Evolutionary conservation across 1,284 basidiomycete genomes (phyloP), one percentile per base, ranked within the genome.

Genomic region (Butyriboletus appendiculatus): DNA sequence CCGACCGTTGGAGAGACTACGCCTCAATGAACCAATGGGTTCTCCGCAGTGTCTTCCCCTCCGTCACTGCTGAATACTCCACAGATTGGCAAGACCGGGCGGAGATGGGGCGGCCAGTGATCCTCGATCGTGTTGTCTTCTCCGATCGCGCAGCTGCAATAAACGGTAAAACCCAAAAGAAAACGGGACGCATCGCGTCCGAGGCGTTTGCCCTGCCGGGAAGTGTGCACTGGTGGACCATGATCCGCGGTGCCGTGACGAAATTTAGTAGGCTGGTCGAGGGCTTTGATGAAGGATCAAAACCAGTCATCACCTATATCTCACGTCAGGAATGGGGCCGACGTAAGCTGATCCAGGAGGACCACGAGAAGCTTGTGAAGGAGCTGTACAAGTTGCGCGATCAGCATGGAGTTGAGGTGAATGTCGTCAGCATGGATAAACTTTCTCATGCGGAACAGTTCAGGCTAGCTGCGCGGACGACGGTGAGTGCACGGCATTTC

Each of bases 241-340:
- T 88, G 0, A 76, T 94, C 46, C 77, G 92, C 37, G 82, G 84
- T 61, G 87, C 85, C 53, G 81, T 94, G 32, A 76, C 92, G 48
- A 78, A 82, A 58, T 87, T 90, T 61, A 81, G 88, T 8, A 88
- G 88, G 0, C 67, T 85, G 28, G 77, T 78, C 24, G 66, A 65
- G 0, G 64, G 63, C 15, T 59, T 72, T 2, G 77, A 75, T 1
- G 60, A 61, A 22, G 76, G 70, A 62, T 55, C 50, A 20, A 76
- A 67, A 46, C 83, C 80, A 1, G 93, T 94, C 32, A 92, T 95
- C 71, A 94, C 92, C 12, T 94, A 95, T 65, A 82, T 96, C 58
- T 91, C 88, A 14, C 79, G 93, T 14, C 93, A 96, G 66, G 84
- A 80, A 11, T 94, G 92, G 92, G 88, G 86, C n/a, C 75, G 92